Evolutionary conservation across 2,329 filamentous ascomycete genomes (phyloP), one percentile per base, ranked within the genome.

Genomic region (Cordyceps farinosa): DNA sequence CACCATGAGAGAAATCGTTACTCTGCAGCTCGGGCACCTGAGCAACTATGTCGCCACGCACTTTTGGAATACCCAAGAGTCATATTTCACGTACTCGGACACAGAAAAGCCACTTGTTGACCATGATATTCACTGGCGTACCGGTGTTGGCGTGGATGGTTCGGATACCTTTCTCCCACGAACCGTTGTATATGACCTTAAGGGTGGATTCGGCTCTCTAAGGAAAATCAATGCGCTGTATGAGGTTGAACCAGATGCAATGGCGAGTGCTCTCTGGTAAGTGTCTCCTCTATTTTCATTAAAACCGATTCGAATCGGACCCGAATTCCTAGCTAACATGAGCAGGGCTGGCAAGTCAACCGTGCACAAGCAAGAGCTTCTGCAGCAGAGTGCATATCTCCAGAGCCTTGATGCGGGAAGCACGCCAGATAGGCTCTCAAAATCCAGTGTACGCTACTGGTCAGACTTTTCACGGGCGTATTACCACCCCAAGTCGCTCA

Each of bases 51-150:
- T 96, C 29, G 93, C 90, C 36, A 96, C 93, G 0, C 95, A 99
- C 79, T 99, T 97, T 76, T 99, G 95, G 95, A 99, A 99, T 71
- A 83, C 90, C 6, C 66, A 97, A 90, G 95, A 99, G 81, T 97
- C 94, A 1, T 99, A 99, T 77, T 98, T 98, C 73, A 97, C 93
- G 15, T 98, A 97, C 71, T 82, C 81, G 1, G 79, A 84, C 52
- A 66, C 76, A n/a, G 71, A 74, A 11, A 64, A 70, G 15, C 69
- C 75, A 0, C 65, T 65, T 2, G 66, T 79, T 1, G 74, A 79
- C 50, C 81, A 88, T 66, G 80, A 90, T 72, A 82, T 98, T 57
- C 92, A 96, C 74, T 99, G 97, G 78, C 85, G 94, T 17, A 83
- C 90, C 0, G 95, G 95, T 3, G 74, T 96, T 64, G 92, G 90